Percentiles rank a stretch among this genome's conserved stretches.
Conservation (phyloP, 2,329 filamentous ascomycete species). For the Sarocladiaceae sp. region DNA sequence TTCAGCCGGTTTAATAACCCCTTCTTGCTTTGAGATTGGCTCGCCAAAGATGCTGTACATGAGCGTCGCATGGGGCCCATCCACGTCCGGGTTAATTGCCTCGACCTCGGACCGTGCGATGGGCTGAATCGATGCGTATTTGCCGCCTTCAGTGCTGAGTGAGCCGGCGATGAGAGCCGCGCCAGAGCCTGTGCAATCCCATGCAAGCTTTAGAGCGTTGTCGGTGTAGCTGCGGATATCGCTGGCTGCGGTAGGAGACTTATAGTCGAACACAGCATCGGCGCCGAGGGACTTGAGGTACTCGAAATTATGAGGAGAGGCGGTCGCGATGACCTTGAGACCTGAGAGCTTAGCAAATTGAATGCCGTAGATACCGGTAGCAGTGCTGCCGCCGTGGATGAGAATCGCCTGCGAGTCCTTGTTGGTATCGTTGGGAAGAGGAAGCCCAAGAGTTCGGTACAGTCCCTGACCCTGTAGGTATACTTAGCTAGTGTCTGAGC, state of each 20-base stretch:
- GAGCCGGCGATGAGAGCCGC: slow-evolving; percentile 21
- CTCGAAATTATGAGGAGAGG: slow-evolving; percentile 32
- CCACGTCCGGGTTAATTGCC: too few relatives aligned
- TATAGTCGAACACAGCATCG: slow-evolving; percentile 43
- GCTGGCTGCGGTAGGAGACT: slow-evolving; percentile 16
- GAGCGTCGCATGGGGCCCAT: too few relatives aligned
- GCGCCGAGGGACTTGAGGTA: slow-evolving; percentile 37
- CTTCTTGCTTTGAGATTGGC: too few relatives aligned
- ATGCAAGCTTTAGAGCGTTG: slow-evolving; percentile 17
- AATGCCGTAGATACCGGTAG: slow-evolving; percentile 49
- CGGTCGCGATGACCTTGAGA: slow-evolving; percentile 33
- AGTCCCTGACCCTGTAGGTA: slow-evolving; percentile 33
- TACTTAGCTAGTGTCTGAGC: neutral
- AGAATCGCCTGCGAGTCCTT: slow-evolving; percentile 33
- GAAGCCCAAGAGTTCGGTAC: slow-evolving; percentile 40
- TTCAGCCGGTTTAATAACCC: slow-evolving; percentile 13
- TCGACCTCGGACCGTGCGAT: slow-evolving; percentile 19
- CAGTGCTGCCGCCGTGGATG: slow-evolving; percentile 47
- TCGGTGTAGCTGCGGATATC: slow-evolving; percentile 18
- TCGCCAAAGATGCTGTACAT: too few relatives aligned
- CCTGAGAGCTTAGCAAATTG: slow-evolving; percentile 39
- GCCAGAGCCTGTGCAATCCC: slow-evolving; percentile 19
- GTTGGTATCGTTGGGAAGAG: slow-evolving; percentile 31
- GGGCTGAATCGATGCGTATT: slow-evolving; percentile 26
- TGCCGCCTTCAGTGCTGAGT: slow-evolving; percentile 20